Evolutionary conservation across 768 basidiomycete species (phyloP), one percentile per base, ranked within the genome.

Genomic region (Leccinum incarnatum): DNA sequence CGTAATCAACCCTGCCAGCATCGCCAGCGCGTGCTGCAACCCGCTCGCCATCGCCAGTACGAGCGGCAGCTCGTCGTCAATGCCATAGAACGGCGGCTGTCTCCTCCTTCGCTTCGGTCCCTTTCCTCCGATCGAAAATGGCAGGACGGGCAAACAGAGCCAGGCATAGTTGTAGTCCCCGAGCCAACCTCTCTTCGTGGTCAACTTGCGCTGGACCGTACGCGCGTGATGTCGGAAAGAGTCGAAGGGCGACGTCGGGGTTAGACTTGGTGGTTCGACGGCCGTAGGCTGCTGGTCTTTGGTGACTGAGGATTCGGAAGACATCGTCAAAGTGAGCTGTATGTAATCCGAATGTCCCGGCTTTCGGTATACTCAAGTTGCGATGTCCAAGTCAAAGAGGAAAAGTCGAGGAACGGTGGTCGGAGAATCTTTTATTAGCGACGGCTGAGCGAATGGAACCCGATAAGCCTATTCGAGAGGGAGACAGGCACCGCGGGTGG

Each of bases 1-100:
- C 0, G 89, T 89, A 65, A 93, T 91, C 46, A 91, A 76, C 2
- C 89, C 90, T 2, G 88, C 89, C 15, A 91, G 79, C 91, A 93
- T 93, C 2, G 89, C 89, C 10, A 92, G 82, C 2, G 87, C 82
- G 67, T 91, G 89, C 65, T 88, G 87, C 15, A 88, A 75, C 0
- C 92, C 91, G 61, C 83, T 84, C 1, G 87, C 78, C 32, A 92
- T 82, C 1, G 90, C 88, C 17, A 93, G 79, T 4, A 87, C 62
- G 30, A 92, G 78, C 2, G 91, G 92, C 5, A 93, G 75, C 23
- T 90, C 84, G 29, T 81, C 83, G 53, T 92, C 79, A 6, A 93
- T 74, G 3, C 83, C 83, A 63, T 91, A 93, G 74, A 93, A 93
- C 0, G 90, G 90, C 1, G 91, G 87, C 10, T 71, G 62, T 17